A percentile compares a stretch with the other conserved stretches of the same genome.
Evolutionary conservation across 2,329 filamentous ascomycete species (phyloP).

Genomic region (Teratosphaeriaceae sp.): DNA sequence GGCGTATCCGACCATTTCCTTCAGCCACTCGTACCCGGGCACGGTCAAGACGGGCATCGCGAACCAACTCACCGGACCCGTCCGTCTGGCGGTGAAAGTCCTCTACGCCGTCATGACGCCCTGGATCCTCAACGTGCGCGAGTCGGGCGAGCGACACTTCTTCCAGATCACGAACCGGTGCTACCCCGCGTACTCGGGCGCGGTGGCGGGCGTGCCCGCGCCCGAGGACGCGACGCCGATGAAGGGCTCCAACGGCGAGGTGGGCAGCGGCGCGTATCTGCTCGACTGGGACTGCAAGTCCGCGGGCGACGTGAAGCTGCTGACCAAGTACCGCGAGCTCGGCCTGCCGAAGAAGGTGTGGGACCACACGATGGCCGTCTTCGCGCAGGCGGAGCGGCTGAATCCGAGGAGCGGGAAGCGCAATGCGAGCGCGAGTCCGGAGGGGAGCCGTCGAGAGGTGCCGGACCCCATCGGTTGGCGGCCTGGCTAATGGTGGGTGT

Average conservation of each 20-base stretch:
- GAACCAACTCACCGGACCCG: slow-evolving; percentile 30
- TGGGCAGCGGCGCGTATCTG: slow-evolving; percentile 31
- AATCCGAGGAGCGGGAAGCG: slow-evolving; percentile 22
- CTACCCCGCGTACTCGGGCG: slow-evolving; percentile 24
- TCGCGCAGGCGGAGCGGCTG: slow-evolving; percentile 23
- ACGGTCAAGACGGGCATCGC: slow-evolving; percentile 41
- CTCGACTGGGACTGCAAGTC: slow-evolving; percentile 32
- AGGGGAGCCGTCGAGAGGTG: slow-evolving; percentile 18
- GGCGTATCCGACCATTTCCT: slow-evolving; percentile 40
- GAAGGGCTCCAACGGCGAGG: slow-evolving; percentile 24
- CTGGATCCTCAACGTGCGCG: slow-evolving; percentile 33
- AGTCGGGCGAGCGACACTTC: slow-evolving; percentile 42
- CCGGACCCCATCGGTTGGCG: slow-evolving; percentile 28
- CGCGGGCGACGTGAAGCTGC: slow-evolving; percentile 27
- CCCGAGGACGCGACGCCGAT: slow-evolving; percentile 24
- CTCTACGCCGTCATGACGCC: slow-evolving; percentile 32
- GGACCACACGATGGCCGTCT: slow-evolving; percentile 31
- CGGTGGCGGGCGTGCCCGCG: slow-evolving; percentile 20
- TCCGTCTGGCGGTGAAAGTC: slow-evolving; percentile 28
- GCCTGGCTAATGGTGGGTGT: slow-evolving; percentile 15
- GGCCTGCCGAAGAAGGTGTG: slow-evolving; percentile 28
- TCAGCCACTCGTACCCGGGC: slow-evolving; percentile 45
- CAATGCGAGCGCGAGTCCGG: slow-evolving; percentile 18
- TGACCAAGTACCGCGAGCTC: slow-evolving; percentile 26
- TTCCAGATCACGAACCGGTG: slow-evolving; percentile 34